These are phyloP conservation scores for Pseudozyma flocculosa DNA, from an alignment of 1,284 basidiomycete genomes.

Conservation along the genomic window DNA sequence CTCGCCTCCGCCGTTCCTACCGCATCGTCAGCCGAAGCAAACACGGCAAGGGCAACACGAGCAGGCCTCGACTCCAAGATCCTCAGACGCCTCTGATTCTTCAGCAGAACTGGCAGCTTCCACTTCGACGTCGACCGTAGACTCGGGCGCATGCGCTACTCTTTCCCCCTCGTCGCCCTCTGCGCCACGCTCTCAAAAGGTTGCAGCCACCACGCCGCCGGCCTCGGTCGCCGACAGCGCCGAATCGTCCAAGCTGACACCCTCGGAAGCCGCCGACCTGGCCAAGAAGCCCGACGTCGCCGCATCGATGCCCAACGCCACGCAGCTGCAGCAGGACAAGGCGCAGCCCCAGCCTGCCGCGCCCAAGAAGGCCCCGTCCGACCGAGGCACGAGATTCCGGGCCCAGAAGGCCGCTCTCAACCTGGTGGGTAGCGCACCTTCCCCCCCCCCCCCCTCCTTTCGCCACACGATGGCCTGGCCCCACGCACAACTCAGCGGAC, in stretches of 20 bases:
- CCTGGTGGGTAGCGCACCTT: slow-evolving; percentile 9
- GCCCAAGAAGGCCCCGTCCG: slow-evolving; percentile 19
- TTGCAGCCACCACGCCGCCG: slow-evolving; percentile 20
- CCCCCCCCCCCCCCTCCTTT: too few relatives aligned
- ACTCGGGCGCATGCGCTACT: slow-evolving; percentile 31
- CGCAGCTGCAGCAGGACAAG: not conserved
- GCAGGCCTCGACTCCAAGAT: too few relatives aligned
- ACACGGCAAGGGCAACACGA: not conserved
- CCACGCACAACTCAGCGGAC: too few relatives aligned
- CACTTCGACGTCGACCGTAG: slow-evolving; percentile 13
- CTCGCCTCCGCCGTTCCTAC: not conserved
- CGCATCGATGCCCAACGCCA: slow-evolving; percentile 31
- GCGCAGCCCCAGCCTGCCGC: slow-evolving; percentile 1
- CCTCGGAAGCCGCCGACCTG: slow-evolving; percentile 22
- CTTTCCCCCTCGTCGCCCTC: slow-evolving; percentile 42
- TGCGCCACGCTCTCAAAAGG: slow-evolving; percentile 33
- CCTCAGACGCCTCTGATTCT: too few relatives aligned
- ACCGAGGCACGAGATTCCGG: slow-evolving; percentile 37
- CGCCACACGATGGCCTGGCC: too few relatives aligned
- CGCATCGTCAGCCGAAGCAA: not conserved
- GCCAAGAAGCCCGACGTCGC: slow-evolving; percentile 25
- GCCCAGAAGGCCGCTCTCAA: slow-evolving; percentile 41
- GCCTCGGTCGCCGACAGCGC: slow-evolving; percentile 22
- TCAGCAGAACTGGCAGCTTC: too few relatives aligned
- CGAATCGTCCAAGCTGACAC: slow-evolving; percentile 11